Base-by-base conservation (phyloP, 257 asterid genomes). In the Ehretia macrophylla region DNA sequence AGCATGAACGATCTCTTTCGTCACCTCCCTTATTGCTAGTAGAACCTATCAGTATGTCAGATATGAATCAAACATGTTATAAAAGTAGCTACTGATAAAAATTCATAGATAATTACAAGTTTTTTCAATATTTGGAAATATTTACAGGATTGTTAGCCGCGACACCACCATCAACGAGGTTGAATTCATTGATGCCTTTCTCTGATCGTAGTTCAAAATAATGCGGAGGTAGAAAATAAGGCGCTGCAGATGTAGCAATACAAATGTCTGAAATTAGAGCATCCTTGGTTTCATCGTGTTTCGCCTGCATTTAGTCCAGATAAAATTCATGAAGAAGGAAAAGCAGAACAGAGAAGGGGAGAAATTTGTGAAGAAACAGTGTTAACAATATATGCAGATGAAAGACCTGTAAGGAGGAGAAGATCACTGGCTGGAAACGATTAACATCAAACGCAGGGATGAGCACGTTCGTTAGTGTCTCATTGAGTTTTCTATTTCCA, bases 91-190 rank as follows among this genome's bases (percentile, higher is more conserved):
- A 14, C 12, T 3, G 19, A 55, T 8, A 55, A 14, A 55, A 14
- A n/a, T n/a, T n/a, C n/a, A n/a, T n/a, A n/a, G n/a, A n/a, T n/a
- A n/a, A n/a, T n/a, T n/a, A n/a, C n/a, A n/a, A n/a, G n/a, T n/a
- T n/a, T n/a, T n/a, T 8, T 10, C 20, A 27, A 8, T 5, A 14
- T 9, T 14, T 13, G 1, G 35, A n/a, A n/a, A n/a, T 27, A 32
- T 18, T 32, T 55, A 55, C 60, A 1, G 60, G 60, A 55, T 55
- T 55, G 17, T 55, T 55, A 14, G 45, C 60, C 5, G 46, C 60
- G 20, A 55, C 38, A 9, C 60, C 60, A n/a, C 60, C 60, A 11
- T 55, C 60, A 20, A 32, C 60, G 10, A 55, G 38, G 60, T 37
- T 32, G 39, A 55, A 55, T 19, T 14, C 11, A 0, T 32, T 11